phyloP scores from a whole-genome alignment of 305 asterid genomes.

The Andrographis paniculata region DNA sequence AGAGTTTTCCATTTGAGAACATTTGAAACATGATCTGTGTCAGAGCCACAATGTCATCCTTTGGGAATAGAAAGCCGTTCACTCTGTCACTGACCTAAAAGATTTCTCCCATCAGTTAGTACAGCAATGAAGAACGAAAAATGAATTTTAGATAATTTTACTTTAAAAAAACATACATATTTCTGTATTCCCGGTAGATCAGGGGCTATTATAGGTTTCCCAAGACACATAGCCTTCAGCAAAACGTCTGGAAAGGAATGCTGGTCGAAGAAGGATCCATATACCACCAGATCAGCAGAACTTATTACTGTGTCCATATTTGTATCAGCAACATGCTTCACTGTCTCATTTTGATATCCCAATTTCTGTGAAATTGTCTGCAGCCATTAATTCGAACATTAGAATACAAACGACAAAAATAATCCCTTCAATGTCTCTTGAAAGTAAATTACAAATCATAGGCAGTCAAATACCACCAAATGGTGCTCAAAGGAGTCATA shows the following conservation, averaged over 20 bases:
- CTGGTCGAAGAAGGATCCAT: slow-evolving; percentile 82
- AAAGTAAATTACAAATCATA: too few species aligned
- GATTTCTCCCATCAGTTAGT: slow-evolving; percentile 24
- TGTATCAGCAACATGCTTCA: slow-evolving; percentile 47
- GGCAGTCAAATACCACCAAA: too few species aligned
- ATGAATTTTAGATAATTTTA: not conserved
- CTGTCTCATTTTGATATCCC: slow-evolving; percentile 64
- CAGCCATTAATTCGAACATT: slow-evolving; percentile 15
- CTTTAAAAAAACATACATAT: slow-evolving; percentile 56
- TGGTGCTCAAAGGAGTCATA: too few species aligned
- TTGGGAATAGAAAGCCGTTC: slow-evolving; percentile 73
- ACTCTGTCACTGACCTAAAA: slow-evolving; percentile 62
- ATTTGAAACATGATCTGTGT: slow-evolving; percentile 47
- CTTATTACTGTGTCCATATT: slow-evolving; percentile 34
- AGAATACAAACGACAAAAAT: slow-evolving; percentile 12
- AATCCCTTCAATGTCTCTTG: not conserved
- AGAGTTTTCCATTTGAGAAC: slow-evolving; percentile 65
- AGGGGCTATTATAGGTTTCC: slow-evolving; percentile 82
- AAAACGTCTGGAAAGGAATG: slow-evolving; percentile 65
- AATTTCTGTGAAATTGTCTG: slow-evolving; percentile 68
- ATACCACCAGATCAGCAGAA: slow-evolving; percentile 67
- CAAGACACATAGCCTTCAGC: slow-evolving; percentile 82
- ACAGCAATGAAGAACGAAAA: not conserved
- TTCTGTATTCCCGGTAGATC: slow-evolving; percentile 55
- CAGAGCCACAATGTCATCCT: slow-evolving; percentile 35